Percentiles rank a stretch among this genome's conserved stretches.
phyloP scores from a whole-genome alignment of 768 basidiomycete genomes.

The Suillus occidentalis region DNA sequence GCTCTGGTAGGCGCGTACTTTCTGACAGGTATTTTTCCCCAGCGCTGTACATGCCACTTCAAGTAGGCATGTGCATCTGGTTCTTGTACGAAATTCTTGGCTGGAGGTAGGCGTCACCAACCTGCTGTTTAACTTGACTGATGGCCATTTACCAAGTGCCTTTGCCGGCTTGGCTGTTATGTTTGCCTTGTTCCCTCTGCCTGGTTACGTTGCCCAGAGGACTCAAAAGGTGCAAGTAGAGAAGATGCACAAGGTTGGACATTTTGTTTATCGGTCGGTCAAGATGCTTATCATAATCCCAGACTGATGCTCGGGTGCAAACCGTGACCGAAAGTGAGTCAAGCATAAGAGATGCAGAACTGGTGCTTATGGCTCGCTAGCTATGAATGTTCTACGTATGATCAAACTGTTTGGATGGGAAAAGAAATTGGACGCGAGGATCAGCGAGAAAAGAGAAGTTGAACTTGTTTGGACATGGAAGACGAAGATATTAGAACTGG shows the following conservation, averaged over 20 bases:
- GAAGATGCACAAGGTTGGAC: conserved; percentile 45
- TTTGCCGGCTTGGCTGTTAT: conserved; percentile 58
- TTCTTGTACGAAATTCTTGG: conserved; percentile 51
- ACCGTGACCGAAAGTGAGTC: conserved; percentile 57
- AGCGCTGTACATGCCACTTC: conserved; percentile 15
- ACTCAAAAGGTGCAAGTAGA: conserved; percentile 48
- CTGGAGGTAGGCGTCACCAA: conserved; percentile 31
- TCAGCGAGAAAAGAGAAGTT: conserved; percentile 57
- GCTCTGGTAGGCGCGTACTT: background rate
- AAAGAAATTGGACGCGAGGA: conserved; percentile 50
- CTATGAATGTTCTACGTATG: conserved; percentile 60
- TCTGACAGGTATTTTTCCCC: background rate
- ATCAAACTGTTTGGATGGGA: conserved; percentile 74
- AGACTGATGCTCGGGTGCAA: conserved; percentile 62
- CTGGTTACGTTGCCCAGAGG: conserved; percentile 52
- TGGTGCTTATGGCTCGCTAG: conserved; percentile 28
- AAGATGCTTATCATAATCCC: background rate
- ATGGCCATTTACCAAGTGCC: conserved; percentile 23
- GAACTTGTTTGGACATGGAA: conserved; percentile 59
- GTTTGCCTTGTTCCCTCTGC: conserved; percentile 54
- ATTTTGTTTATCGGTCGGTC: background rate
- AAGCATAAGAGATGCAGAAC: background rate
- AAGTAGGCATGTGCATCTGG: conserved; percentile 31
- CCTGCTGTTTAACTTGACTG: background rate
- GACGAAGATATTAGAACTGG: conserved; percentile 50